These are phyloP conservation scores for Nakazawaea populi DNA, from an alignment of 805 yeast genomes.

Conservation along the genomic window DNA sequence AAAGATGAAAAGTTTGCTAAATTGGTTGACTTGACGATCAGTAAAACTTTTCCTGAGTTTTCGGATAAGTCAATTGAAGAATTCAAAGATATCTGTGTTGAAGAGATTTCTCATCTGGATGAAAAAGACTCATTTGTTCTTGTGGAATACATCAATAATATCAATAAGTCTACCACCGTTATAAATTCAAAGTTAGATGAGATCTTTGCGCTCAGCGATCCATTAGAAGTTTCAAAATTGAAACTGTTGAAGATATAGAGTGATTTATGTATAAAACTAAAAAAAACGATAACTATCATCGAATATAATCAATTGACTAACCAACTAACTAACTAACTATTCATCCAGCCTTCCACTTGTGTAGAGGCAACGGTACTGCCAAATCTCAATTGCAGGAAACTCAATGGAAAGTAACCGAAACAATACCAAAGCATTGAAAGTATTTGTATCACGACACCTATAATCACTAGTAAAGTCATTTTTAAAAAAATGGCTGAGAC, in stretches of 20 bases:
- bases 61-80: not conserved
- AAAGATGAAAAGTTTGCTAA: constrained; percentile 7
- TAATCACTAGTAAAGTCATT: constrained; percentile 61
- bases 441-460: constrained; percentile 65
- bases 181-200: constrained; percentile 4
- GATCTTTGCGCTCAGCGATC: not conserved
- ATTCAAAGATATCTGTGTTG: constrained; percentile 2
- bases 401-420: constrained; percentile 88
- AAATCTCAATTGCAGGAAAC: constrained; percentile 62
- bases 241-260: not conserved
- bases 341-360: constrained; percentile 23
- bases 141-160: constrained; percentile 2
- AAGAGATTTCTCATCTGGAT: constrained; percentile 1
- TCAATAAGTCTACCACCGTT: not conserved
- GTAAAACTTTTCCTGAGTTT: constrained; percentile 7
- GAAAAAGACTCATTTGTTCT: not conserved
- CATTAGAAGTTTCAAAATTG: constrained; percentile 4
- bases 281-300: too few relatives aligned
- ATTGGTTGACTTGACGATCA: constrained; percentile 7
- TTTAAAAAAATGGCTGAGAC: constrained; percentile 60
- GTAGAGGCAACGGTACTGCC: constrained; percentile 42
- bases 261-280: not conserved
- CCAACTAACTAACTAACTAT: constrained; percentile 5
- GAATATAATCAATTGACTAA: not conserved
- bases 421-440: constrained; percentile 80